A percentile compares a stretch with the other conserved stretches of the same genome.
Conservation (phyloP, 257 asterid genomes). For the Solanum appendiculatum region DNA sequence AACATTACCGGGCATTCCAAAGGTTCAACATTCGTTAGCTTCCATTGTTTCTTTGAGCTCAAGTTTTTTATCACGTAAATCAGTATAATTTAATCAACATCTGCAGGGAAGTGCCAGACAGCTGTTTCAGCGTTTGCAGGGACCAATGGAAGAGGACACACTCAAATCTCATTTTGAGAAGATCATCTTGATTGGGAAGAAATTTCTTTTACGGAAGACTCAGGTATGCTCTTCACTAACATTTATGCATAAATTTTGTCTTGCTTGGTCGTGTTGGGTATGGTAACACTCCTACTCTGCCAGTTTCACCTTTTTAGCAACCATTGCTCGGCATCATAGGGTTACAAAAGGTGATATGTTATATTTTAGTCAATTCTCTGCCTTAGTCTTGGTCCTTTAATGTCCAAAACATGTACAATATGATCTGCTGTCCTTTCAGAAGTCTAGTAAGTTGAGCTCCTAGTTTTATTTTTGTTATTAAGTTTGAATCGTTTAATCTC, state of each 20-base stretch:
- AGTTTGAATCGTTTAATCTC: background rate
- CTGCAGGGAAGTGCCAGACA: slow-evolving; percentile 97
- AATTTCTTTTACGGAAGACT: slow-evolving; percentile 40
- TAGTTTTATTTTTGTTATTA: background rate
- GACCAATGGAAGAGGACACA: slow-evolving; percentile 96
- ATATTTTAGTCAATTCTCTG: background rate
- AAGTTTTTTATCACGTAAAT: background rate
- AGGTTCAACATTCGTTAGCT: slow-evolving; percentile 29
- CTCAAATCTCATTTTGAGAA: slow-evolving; percentile 91
- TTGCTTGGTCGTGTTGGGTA: background rate
- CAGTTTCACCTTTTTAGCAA: background rate
- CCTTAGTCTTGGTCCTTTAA: background rate
- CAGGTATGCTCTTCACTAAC: slow-evolving; percentile 37
- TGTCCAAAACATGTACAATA: background rate
- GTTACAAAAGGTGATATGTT: background rate
- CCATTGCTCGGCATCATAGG: background rate
- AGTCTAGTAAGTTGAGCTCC: background rate
- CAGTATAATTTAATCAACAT: slow-evolving; percentile 10
- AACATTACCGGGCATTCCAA: slow-evolving; percentile 94
- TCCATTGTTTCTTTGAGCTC: slow-evolving; percentile 3
- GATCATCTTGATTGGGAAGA: slow-evolving; percentile 65
- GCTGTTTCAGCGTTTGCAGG: slow-evolving; percentile 87
- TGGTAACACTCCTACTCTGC: background rate
- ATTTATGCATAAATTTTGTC: background rate
- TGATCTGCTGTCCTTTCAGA: background rate